phyloP scores from a whole-genome alignment of 2,329 filamentous ascomycete genomes.

The Thielaviopsis populi region DNA sequence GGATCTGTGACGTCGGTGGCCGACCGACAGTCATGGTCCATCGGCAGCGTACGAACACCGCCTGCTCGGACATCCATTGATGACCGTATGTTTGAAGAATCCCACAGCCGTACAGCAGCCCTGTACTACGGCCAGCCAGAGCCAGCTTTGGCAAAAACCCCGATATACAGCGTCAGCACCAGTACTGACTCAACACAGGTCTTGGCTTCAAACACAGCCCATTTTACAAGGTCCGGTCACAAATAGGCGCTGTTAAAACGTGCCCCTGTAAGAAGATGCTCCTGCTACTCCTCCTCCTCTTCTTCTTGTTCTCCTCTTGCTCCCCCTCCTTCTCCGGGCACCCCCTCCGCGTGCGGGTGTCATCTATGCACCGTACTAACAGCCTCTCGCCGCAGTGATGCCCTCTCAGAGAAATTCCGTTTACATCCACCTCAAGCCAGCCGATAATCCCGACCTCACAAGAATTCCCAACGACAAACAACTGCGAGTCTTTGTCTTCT shows the following conservation, averaged over 20 bases:
- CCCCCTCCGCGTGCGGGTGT: not conserved
- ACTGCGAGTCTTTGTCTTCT: constrained; percentile 69
- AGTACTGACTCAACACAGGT: not conserved
- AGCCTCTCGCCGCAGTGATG: not conserved
- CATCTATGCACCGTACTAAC: not conserved
- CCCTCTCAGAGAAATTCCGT: constrained; percentile 26
- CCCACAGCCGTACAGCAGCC: not conserved
- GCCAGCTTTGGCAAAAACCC: no score
- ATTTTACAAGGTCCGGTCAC: constrained; percentile 59
- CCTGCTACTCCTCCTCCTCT: no score
- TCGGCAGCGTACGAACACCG: not conserved
- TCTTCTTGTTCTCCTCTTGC: no score
- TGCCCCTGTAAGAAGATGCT: constrained; percentile 52
- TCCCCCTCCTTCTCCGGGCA: not conserved
- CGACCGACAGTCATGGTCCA: not conserved
- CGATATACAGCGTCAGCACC: not conserved
- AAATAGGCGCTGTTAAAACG: constrained; percentile 47
- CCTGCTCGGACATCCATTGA: not conserved
- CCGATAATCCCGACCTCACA: constrained; percentile 38
- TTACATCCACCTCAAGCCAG: constrained; percentile 30
- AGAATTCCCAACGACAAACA: constrained; percentile 45
- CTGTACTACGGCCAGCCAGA: no score
- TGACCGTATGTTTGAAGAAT: not conserved
- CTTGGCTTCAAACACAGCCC: constrained; percentile 55
- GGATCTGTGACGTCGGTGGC: not conserved